A percentile compares a stretch with the other conserved stretches of the same genome.
These are phyloP conservation scores for Trichophyton benhamiae DNA, from an alignment of 2,329 filamentous ascomycete species.

Conservation along the genomic window DNA sequence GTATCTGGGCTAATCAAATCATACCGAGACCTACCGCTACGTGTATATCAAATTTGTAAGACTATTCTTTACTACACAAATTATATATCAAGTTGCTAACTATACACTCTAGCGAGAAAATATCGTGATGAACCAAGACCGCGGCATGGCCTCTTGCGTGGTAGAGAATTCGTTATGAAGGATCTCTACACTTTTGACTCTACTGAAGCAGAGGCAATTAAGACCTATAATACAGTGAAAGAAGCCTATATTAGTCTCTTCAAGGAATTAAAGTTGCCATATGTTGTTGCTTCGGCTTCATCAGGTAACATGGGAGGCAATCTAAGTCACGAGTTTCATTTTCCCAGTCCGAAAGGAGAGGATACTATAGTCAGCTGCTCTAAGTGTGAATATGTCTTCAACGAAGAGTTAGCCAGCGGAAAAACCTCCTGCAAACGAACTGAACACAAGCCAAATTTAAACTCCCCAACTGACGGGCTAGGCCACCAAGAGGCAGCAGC, in stretches of 20 bases:
- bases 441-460: constrained; percentile 6
- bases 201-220: constrained; percentile 53
- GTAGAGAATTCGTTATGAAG: constrained; percentile 94
- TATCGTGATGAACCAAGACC: constrained; percentile 88
- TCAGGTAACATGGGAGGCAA: constrained; percentile 94
- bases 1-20: constrained; percentile 63
- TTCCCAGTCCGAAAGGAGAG: constrained; percentile 66
- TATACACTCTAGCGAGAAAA: constrained; percentile 58
- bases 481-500: constrained; percentile 18
- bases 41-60: constrained; percentile 80
- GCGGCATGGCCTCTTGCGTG: constrained; percentile 72
- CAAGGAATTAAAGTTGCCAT: constrained; percentile 67
- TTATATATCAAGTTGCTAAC: neutral
- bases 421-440: constrained; percentile 20
- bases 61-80: neutral
- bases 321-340: constrained; percentile 89
- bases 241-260: constrained; percentile 66
- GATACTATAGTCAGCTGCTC: constrained; percentile 69
- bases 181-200: constrained; percentile 92
- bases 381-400: constrained; percentile 63
- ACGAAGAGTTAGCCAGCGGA: constrained; percentile 67
- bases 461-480: constrained; percentile 1
- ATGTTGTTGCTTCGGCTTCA: constrained; percentile 74
- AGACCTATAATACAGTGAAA: constrained; percentile 66
- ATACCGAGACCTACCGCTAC: constrained; percentile 73